Base-by-base conservation (phyloP, 73 alveolate genomes). In the Paramecium biaurelia region DNA sequence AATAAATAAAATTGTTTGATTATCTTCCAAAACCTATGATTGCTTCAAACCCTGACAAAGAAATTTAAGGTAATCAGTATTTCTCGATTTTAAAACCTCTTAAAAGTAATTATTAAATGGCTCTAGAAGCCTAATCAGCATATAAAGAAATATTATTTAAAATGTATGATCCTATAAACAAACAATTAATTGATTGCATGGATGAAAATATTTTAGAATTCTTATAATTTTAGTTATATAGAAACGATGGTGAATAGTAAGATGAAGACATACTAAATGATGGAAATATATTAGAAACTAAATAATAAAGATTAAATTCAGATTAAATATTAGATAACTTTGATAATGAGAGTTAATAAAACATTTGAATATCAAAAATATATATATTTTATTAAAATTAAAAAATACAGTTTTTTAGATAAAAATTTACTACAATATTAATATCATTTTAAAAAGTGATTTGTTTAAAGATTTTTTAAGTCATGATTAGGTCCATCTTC, bases 11-110 rank as follows among this genome's bases (percentile, higher is more conserved):
- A 38, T 23, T 79, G 2, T 79, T 79, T 42, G 42, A 79, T 24
- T 79, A 79, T 45, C 30, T 79, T 8, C 90, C 90, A 5, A 79
- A 79, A 79, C 90, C 90, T 12, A 79, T 47, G 2, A 79, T 79
- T 23, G 14, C 56, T 43, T 21, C 59, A 15, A 74, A 74, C 20
- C 87, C 87, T 28, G 87, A 74, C 1, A 74, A 41, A 34, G 57
- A 34, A 74, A 2, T 37, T 11, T 4, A 12, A 14, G 59, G 87
- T 0, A 11, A 74, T 34, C 38, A 74, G 35, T 74, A 74, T 74
- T 74, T 74, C 45, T 74, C 87, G 0, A 74, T 74, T 3, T 74
- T 74, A 37, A 74, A 41, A 74, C 59, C 87, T 11, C n/a, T 37
- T 2, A 74, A 74, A 20, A 28, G 57, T n/a, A 74, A 74, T 74